Evolutionary conservation across 306 rosid genomes (phyloP), one percentile per base, ranked within the genome.

Genomic region (Dalbergia cochinchinensis): DNA sequence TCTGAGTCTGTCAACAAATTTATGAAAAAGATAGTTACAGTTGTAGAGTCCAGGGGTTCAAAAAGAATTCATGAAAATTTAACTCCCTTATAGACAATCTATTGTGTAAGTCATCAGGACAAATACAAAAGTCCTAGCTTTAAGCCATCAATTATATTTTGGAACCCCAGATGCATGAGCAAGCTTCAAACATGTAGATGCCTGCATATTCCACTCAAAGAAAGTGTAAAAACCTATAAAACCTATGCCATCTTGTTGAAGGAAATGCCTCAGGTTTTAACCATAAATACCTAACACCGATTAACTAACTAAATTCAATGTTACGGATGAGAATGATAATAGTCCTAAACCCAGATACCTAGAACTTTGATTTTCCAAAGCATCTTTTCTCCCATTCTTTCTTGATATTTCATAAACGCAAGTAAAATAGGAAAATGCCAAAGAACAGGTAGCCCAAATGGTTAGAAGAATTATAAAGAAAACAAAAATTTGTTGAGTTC

Each of bases 1-100:
- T 86, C 97, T 90, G 70, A 94, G 97, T 85, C 97, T 94, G 93
- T 73, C 74, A 64, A 80, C 79, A 86, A 65, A 77, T 68, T 53
- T 70, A 77, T n/a, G 82, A 73, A 73, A 71, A 33, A 50, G 35
- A 26, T 12, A 69, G 64, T 72, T 67, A 64, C n/a, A 80, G 59
- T 39, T 54, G 31, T 50, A 61, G 8, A 50, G 61, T 11, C 62
- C 69, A 31, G 71, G 65, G 51, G 34, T 39, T 20, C 66, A 66
- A 76, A 42, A 65, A 20, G 59, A 39, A 26, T 26, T 26, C 31
- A 61, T 4, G n/a, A 42, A 39, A 8, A 57, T 71, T 55, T 37
- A 44, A 16, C 11, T 68, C 69, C 68, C 62, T 64, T 8, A 22
- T 8, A 22, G 31, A 67, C 14, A 61, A 59, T 37, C 78, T 71